phyloP scores from a whole-genome alignment of 768 basidiomycete genomes.

The Clitopilus passeckerianus region DNA sequence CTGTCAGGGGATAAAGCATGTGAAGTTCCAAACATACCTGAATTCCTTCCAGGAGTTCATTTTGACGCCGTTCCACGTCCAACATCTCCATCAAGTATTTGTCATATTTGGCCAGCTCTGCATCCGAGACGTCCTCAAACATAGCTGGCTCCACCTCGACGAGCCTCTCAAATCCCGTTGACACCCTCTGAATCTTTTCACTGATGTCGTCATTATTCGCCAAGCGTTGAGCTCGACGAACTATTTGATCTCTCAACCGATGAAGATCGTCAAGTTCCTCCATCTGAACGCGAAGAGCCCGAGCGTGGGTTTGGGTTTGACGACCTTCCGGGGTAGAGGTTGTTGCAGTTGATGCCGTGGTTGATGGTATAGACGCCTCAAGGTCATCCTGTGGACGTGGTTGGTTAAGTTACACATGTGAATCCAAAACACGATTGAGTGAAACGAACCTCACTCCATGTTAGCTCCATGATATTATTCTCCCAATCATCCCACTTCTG shows the following conservation, averaged over 20 bases:
- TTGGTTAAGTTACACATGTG: not conserved
- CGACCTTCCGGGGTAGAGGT: slow-evolving; percentile 31
- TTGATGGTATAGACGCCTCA: slow-evolving; percentile 65
- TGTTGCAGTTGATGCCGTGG: slow-evolving; percentile 32
- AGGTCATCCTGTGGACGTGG: slow-evolving; percentile 46
- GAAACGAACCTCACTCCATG: slow-evolving; percentile 53
- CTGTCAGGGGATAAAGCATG: not conserved
- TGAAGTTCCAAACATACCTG: slow-evolving; percentile 40
- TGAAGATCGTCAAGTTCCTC: slow-evolving; percentile 78
- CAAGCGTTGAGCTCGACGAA: slow-evolving; percentile 58
- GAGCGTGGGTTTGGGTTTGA: slow-evolving; percentile 59
- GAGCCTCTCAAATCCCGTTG: slow-evolving; percentile 61
- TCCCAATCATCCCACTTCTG: slow-evolving; percentile 92
- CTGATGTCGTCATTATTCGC: slow-evolving; percentile 71
- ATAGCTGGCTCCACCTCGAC: slow-evolving; percentile 74
- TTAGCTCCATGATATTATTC: slow-evolving; percentile 61
- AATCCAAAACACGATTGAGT: not conserved
- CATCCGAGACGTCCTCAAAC: slow-evolving; percentile 82
- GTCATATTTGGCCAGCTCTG: slow-evolving; percentile 80
- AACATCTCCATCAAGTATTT: slow-evolving; percentile 59
- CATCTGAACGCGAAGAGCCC: slow-evolving; percentile 65
- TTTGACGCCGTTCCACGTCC: slow-evolving; percentile 54
- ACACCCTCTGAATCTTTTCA: slow-evolving; percentile 58
- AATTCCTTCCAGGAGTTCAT: slow-evolving; percentile 59
- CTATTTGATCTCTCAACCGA: slow-evolving; percentile 53